Evolutionary conservation across 2,329 filamentous ascomycete genomes (phyloP).

Genomic region (Zymoseptoria passerinii): DNA sequence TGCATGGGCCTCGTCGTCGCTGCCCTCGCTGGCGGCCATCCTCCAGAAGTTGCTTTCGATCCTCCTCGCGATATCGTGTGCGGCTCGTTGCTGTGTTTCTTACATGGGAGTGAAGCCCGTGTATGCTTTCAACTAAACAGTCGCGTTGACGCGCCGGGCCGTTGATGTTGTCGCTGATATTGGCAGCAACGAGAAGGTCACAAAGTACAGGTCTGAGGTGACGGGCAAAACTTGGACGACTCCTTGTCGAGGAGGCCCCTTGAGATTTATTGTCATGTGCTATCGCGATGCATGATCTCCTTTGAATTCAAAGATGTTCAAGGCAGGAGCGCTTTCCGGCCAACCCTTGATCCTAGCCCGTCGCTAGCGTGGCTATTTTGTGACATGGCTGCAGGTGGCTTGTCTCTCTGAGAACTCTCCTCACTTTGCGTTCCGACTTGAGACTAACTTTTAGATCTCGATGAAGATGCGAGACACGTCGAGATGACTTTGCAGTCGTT

Average conservation of each 20-base stretch:
- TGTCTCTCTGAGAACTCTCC: too few species aligned
- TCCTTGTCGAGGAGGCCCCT: neutral
- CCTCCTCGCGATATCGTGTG: neutral
- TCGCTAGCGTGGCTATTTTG: neutral
- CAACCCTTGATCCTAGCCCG: neutral
- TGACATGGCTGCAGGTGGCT: neutral
- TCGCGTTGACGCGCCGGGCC: neutral
- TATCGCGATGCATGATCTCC: neutral
- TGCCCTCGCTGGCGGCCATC: neutral
- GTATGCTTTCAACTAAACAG: neutral
- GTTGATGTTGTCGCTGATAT: neutral
- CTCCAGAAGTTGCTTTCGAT: neutral
- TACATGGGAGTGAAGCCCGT: neutral
- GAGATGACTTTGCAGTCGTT: too few species aligned
- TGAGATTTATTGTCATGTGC: neutral
- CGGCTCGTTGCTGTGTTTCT: neutral
- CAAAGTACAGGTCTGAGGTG: neutral
- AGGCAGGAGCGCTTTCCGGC: neutral
- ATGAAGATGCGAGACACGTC: neutral
- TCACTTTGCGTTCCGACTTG: neutral
- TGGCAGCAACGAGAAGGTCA: neutral
- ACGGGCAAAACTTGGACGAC: neutral
- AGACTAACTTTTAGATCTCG: neutral
- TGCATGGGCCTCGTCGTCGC: neutral
- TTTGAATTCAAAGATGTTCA: neutral